These are phyloP conservation scores for Apiospora phragmitis DNA, from an alignment of 2,329 filamentous ascomycete genomes.

Conservation along the genomic window DNA sequence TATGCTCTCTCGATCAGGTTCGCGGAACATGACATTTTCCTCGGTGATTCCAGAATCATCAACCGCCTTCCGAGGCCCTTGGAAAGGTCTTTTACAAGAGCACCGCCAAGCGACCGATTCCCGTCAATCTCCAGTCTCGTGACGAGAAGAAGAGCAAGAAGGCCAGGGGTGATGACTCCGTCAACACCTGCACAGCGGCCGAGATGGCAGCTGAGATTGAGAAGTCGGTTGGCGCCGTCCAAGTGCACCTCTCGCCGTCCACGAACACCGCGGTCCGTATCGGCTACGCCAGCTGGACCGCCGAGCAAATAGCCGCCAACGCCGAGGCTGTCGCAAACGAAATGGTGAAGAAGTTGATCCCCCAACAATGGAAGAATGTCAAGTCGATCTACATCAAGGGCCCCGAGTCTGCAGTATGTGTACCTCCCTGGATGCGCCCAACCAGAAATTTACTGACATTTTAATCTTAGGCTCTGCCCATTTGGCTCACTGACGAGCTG, in stretches of 20 bases:
- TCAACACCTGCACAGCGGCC: slow-evolving; percentile 54
- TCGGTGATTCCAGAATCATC: slow-evolving; percentile 86
- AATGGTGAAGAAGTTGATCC: slow-evolving; percentile 76
- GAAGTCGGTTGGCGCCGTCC: slow-evolving; percentile 72
- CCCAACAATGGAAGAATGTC: slow-evolving; percentile 86
- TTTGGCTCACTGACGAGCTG: slow-evolving; percentile 91
- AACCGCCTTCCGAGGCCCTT: slow-evolving; percentile 69
- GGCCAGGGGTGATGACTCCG: slow-evolving; percentile 44
- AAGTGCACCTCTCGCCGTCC: slow-evolving; percentile 77
- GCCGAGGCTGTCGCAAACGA: slow-evolving; percentile 68
- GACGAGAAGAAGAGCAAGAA: slow-evolving; percentile 59
- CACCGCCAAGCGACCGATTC: slow-evolving; percentile 82
- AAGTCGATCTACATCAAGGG: slow-evolving; percentile 88
- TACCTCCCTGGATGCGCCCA: neutral
- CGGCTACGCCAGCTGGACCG: slow-evolving; percentile 71
- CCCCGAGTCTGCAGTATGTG: slow-evolving; percentile 66
- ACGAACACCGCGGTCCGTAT: slow-evolving; percentile 81
- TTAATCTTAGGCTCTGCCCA: slow-evolving; percentile 65
- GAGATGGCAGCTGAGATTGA: slow-evolving; percentile 80
- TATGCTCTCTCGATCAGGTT: slow-evolving; percentile 34
- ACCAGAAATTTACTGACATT: neutral
- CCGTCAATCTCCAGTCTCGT: slow-evolving; percentile 68
- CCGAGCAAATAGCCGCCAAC: slow-evolving; percentile 80
- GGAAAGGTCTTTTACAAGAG: slow-evolving; percentile 93
- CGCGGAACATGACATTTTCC: slow-evolving; percentile 87